Evolutionary conservation across 1,284 basidiomycete genomes (phyloP), one percentile per base, ranked within the genome.

Genomic region (Sparassis latifolia): DNA sequence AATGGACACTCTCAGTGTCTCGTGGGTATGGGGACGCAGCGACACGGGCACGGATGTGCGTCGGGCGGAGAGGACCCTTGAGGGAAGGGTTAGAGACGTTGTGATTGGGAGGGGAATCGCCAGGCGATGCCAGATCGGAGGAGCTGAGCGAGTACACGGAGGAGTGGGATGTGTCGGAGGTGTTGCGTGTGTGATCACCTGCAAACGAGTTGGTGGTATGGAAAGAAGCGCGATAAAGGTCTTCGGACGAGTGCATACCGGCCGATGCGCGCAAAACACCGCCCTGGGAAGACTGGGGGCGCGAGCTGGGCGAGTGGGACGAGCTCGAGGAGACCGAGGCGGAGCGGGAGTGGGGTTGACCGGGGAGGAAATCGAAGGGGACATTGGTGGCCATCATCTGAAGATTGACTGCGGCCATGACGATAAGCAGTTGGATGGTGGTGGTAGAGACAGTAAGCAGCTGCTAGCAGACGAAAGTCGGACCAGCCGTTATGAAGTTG

Each of bases 1-100:
- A 90, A 62, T 90, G 87, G 54, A 89, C 86, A 64, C 82, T 85
- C 71, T 89, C 86, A 28, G 83, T 81, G 64, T 90, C 88, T 54
- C 88, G 80, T 51, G 87, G 84, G 68, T 91, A 91, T 39, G 87
- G 87, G 49, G 86, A 89, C 40, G 85, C 82, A 49, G 82, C 84
- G 49, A 78, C 83, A 58, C 86, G 80, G 52, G 86, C 85, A 55
- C 87, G 80, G 65, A 82, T 82, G 68, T 89, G 87, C 54, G 78
- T 77, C 40, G 82, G 79, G 59, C 85, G 82, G 58, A 84, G 75
- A 59, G 84, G 83, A 60, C 78, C 78, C 71, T 89, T 86, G 58
- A 86, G 75, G 47, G 82, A 76, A 55, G 82, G 78, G 69, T 85
- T 86, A 50, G 75, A 71, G 70, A 84, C 71, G 69, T 81, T 83